Evolutionary conservation across 2,329 filamentous ascomycete genomes (phyloP).

Genomic region (Penicillium sclerotigenum): DNA sequence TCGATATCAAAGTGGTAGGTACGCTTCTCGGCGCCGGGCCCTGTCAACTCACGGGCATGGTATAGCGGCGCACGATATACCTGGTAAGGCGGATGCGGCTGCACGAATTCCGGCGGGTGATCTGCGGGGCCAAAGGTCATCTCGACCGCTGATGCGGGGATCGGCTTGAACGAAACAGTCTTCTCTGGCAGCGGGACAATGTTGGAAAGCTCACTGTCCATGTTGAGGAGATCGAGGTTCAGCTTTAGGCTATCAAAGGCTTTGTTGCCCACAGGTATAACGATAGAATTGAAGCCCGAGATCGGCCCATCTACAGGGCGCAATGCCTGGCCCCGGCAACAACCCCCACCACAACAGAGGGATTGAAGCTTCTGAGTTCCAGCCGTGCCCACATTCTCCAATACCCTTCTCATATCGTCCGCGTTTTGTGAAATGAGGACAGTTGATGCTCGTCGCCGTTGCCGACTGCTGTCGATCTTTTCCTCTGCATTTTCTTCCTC

Average conservation of each 20-base stretch:
- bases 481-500: slow-evolving; percentile 30
- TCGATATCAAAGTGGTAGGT: slow-evolving; percentile 98
- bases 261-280: slow-evolving; percentile 67
- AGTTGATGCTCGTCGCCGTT: slow-evolving; percentile 47
- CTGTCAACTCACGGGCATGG: slow-evolving; percentile 80
- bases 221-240: slow-evolving; percentile 69
- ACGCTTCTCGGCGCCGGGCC: slow-evolving; percentile 85
- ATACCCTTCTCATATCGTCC: slow-evolving; percentile 56
- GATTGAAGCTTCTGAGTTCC: slow-evolving; percentile 61
- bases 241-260: slow-evolving; percentile 78
- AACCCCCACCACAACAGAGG: slow-evolving; percentile 63
- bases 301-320: slow-evolving; percentile 42
- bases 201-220: slow-evolving; percentile 67
- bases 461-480: slow-evolving; percentile 29
- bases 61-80: slow-evolving; percentile 88
- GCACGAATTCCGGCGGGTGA: slow-evolving; percentile 83
- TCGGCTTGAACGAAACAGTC: slow-evolving; percentile 62
- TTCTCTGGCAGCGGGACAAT: slow-evolving; percentile 70
- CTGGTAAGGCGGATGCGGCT: slow-evolving; percentile 89
- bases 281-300: slow-evolving; percentile 49
- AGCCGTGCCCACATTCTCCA: slow-evolving; percentile 52
- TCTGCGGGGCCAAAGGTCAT: slow-evolving; percentile 39
- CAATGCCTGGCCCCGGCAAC: slow-evolving; percentile 59
- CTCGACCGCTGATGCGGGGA: slow-evolving; percentile 35
- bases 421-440: slow-evolving; percentile 56